Base-by-base conservation (phyloP, 163 green algal species). In the Coccomyxa subellipsoidea region DNA sequence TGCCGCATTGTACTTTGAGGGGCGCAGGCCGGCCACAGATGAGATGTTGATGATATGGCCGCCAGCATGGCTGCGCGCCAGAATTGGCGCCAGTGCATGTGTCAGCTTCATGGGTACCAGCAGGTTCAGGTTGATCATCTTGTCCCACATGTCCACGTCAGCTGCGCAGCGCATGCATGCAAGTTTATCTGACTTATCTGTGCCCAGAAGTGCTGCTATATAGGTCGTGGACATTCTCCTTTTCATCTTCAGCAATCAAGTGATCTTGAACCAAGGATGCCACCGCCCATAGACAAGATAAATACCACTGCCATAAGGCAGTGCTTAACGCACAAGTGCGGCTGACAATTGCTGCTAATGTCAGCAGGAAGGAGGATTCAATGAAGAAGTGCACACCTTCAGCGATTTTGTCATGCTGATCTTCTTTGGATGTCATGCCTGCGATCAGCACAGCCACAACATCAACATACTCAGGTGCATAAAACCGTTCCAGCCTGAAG, bases 1-100 rank as follows among this genome's bases (percentile, higher is more conserved):
- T 27, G 66, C 66, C 4, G 66, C 6, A 34, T 73, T 73, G 66
- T 34, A 32, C 66, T 73, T 32, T 18, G 66, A 73, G 8, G 66
- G 21, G 66, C n/a, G 66, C 66, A 73, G 66, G 18, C 66, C 66
- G 2, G 66, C 66, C 66, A 36, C 10, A 8, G 66, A 73, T 32
- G 29, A 32, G 66, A 73, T 73, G 66, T 73, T 73, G 66, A 73
- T 73, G 66, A 73, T 73, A 7, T 73, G 32, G 66, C 66, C 66
- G 66, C 66, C 66, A 73, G 18, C 29, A 10, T 73, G 27, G 29
- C 66, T 18, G 21, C 32, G 27, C 29, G 66, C 66, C 66, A 73
- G 8, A 34, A 10, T 32, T 32, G 66, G 66, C 66, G 66, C 66
- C 2, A 73, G 8, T 36, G 66, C 66, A 73, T 73, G 27, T 23